Percentiles rank a stretch among this genome's conserved stretches.
phyloP scores from a whole-genome alignment of 805 yeast species.

The Candida dajiaensis region DNA sequence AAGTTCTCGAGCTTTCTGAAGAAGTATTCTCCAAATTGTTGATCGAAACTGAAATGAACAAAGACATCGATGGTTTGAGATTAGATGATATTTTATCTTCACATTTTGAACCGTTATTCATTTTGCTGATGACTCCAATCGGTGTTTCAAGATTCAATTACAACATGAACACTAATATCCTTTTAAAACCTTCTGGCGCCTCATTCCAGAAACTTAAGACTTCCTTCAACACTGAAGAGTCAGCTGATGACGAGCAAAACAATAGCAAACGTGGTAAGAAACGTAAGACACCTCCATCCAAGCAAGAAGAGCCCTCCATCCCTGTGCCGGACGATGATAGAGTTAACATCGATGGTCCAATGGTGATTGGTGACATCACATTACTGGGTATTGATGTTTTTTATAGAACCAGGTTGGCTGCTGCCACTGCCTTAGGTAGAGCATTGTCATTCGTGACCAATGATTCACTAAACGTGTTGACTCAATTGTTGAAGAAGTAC shows the following conservation, averaged over 20 bases:
- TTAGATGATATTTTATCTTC: constrained; percentile 48
- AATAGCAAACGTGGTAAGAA: constrained; percentile 37
- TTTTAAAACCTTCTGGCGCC: constrained; percentile 77
- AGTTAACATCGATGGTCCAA: constrained; percentile 90
- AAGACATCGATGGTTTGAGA: constrained; percentile 7
- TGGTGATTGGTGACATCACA: constrained; percentile 85
- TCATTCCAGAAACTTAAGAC: constrained; percentile 2
- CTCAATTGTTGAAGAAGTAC: constrained; percentile 26
- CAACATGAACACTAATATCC: constrained; percentile 68
- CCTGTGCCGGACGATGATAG: constrained; percentile 53
- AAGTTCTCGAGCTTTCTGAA: constrained; percentile 58
- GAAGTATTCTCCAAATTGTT: constrained; percentile 55
- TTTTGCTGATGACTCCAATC: constrained; percentile 84
- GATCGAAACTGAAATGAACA: constrained; percentile 32
- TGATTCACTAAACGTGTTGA: constrained; percentile 33
- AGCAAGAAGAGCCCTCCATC: constrained; percentile 27
- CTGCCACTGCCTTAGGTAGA: constrained; percentile 71
- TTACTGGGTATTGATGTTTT: constrained; percentile 73
- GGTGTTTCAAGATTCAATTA: constrained; percentile 89
- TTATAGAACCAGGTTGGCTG: constrained; percentile 66
- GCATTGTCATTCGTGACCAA: constrained; percentile 46
- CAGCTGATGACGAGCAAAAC: constrained; percentile 15
- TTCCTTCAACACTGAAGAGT: constrained; percentile 5
- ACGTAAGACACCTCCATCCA: constrained; percentile 32
- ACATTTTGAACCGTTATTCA: constrained; percentile 56